Evolutionary conservation across 768 basidiomycete species (phyloP).

Genomic region (Calocera viscosa): DNA sequence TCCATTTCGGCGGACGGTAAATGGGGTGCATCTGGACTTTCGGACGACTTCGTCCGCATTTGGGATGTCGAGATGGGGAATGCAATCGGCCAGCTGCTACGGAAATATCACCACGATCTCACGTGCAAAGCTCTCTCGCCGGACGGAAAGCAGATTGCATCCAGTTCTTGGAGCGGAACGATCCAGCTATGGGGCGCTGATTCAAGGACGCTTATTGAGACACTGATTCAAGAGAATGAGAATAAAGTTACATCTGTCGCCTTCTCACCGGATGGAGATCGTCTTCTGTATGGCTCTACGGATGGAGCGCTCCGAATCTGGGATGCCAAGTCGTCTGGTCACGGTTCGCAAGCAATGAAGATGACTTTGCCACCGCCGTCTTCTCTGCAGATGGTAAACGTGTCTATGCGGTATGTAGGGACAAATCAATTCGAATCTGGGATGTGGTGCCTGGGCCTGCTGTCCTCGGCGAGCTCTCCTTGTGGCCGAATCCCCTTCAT

Average conservation of each 20-base stretch:
- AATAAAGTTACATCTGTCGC: constrained; percentile 28
- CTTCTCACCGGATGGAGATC: constrained; percentile 32
- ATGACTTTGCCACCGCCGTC: no score
- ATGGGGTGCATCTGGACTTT: no score
- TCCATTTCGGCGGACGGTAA: no score
- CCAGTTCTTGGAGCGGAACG: constrained; percentile 8
- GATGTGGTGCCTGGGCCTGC: no score
- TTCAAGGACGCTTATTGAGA: constrained; percentile 21
- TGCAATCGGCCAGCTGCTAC: neutral
- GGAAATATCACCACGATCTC: constrained; percentile 7
- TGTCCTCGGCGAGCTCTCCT: neutral
- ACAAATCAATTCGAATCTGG: constrained; percentile 6
- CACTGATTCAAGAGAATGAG: neutral
- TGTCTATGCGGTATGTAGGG: neutral
- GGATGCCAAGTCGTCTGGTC: constrained; percentile 25
- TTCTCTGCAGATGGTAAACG: no score
- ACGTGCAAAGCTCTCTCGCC: constrained; percentile 8
- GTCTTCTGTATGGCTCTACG: constrained; percentile 32
- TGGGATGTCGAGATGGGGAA: constrained; percentile 12
- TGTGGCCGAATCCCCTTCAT: neutral
- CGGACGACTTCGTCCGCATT: constrained; percentile 12
- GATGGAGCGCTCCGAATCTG: constrained; percentile 35
- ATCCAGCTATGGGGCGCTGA: constrained; percentile 8
- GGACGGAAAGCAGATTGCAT: constrained; percentile 4
- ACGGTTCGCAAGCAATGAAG: no score